Percentiles rank a stretch among this genome's conserved stretches.
These are phyloP conservation scores for Sporisorium graminicola DNA, from an alignment of 1,284 basidiomycete species.

Conservation along the genomic window DNA sequence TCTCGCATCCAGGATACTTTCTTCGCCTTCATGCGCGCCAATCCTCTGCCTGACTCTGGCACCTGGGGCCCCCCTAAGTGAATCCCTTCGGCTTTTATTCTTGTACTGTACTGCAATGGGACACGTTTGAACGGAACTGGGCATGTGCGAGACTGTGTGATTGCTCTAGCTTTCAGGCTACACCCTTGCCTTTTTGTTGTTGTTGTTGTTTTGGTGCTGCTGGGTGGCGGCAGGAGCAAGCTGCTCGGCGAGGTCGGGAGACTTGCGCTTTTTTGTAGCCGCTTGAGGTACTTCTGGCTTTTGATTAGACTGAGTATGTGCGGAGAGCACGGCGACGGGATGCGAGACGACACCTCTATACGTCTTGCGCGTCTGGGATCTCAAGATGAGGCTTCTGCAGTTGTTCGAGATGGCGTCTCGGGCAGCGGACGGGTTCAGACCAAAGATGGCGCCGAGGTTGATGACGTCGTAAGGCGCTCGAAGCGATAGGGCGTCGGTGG, in stretches of 20 bases:
- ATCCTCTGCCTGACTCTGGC: constrained; percentile 25
- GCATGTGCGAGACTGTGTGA: too few species aligned
- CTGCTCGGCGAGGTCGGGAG: neutral
- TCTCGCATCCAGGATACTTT: constrained; percentile 21
- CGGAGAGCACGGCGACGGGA: constrained; percentile 19
- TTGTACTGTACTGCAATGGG: neutral
- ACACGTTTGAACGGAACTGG: too few species aligned
- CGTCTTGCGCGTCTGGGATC: constrained; percentile 60
- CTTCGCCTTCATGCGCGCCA: constrained; percentile 24
- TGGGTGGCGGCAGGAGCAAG: neutral
- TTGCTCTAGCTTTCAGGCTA: too few species aligned
- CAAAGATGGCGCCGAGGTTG: constrained; percentile 64
- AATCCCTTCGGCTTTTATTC: neutral
- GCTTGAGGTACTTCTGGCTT: neutral
- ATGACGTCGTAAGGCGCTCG: constrained; percentile 66
- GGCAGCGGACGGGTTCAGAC: constrained; percentile 55
- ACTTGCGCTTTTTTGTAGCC: constrained; percentile 23
- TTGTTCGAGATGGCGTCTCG: constrained; percentile 58
- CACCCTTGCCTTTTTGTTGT: constrained; percentile 27
- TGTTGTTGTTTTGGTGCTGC: constrained; percentile 9
- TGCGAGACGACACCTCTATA: constrained; percentile 55
- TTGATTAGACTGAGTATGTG: neutral
- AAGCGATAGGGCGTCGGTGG: constrained; percentile 49
- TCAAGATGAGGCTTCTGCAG: constrained; percentile 51
- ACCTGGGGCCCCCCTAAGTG: constrained; percentile 21